Conservation (phyloP, 1,284 basidiomycete species). For the Puccinia triticina region DNA sequence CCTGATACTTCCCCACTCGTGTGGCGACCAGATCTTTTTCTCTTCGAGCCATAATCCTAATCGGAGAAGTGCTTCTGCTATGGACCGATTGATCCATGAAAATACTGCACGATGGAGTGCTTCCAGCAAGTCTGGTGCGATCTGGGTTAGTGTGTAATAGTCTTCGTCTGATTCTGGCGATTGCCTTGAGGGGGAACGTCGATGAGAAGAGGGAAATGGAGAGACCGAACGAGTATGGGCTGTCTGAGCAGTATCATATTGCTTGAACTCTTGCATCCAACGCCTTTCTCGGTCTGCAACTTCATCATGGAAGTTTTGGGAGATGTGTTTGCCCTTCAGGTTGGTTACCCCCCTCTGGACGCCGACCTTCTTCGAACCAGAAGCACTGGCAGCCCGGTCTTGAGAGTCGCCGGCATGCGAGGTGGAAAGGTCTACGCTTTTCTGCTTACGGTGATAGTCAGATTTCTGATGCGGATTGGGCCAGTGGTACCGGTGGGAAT, state of each 20-base stretch:
- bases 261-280: slow-evolving; percentile 16
- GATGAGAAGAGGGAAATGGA: neutral
- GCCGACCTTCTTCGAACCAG: neutral
- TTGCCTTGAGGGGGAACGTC: neutral
- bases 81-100: slow-evolving; percentile 25
- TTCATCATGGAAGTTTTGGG: neutral
- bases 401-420: neutral
- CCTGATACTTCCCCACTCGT: slow-evolving; percentile 17
- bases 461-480: neutral
- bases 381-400: neutral
- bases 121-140: neutral
- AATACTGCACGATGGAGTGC: slow-evolving; percentile 13
- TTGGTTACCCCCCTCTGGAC: neutral
- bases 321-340: neutral
- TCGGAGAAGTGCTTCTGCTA: slow-evolving; percentile 10
- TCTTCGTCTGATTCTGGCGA: neutral
- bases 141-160: neutral
- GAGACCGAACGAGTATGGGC: slow-evolving; percentile 9
- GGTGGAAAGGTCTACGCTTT: neutral
- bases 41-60: neutral
- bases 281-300: slow-evolving; percentile 8
- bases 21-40: neutral
- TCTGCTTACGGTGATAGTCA: neutral
- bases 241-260: neutral
- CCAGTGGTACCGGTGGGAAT: neutral